Percentiles rank a stretch among this genome's conserved stretches.
Evolutionary conservation across 2,329 filamentous ascomycete genomes (phyloP).

Genomic region (Penicillium psychrosexuale): DNA sequence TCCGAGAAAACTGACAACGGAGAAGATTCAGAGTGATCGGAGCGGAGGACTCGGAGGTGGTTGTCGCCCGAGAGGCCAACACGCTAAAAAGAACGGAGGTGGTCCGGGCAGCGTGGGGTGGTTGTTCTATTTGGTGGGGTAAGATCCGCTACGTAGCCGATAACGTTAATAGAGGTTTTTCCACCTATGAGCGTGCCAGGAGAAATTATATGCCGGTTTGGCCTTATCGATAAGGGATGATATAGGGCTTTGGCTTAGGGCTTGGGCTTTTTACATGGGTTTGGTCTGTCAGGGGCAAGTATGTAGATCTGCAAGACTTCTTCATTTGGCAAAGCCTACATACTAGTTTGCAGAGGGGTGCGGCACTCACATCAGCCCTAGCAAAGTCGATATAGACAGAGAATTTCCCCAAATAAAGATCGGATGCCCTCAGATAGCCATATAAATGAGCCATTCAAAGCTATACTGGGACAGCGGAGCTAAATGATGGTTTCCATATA

Average conservation of each 20-base stretch:
- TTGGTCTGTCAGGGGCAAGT: background rate
- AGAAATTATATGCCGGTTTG: constrained; percentile 5
- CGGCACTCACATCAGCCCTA: background rate
- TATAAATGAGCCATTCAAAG: background rate
- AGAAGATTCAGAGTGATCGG: constrained; percentile 6
- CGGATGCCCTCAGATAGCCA: background rate
- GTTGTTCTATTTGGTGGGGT: background rate
- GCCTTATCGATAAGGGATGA: constrained; percentile 7
- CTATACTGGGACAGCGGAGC: background rate
- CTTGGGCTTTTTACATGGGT: background rate
- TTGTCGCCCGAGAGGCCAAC: constrained; percentile 8
- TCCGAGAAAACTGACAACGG: background rate
- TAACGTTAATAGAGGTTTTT: constrained; percentile 11
- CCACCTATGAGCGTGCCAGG: constrained; percentile 23
- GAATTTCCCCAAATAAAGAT: background rate
- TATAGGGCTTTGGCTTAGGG: constrained; percentile 11
- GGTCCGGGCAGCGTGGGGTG: constrained; percentile 1
- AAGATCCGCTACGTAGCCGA: background rate
- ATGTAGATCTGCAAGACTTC: background rate
- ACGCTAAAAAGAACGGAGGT: background rate
- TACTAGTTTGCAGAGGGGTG: background rate
- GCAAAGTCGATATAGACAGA: background rate
- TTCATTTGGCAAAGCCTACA: background rate
- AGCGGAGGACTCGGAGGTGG: background rate
- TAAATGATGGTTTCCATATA: background rate